Base-by-base conservation (phyloP, 2,329 filamentous ascomycete species). In the Fusarium guadeloupense region DNA sequence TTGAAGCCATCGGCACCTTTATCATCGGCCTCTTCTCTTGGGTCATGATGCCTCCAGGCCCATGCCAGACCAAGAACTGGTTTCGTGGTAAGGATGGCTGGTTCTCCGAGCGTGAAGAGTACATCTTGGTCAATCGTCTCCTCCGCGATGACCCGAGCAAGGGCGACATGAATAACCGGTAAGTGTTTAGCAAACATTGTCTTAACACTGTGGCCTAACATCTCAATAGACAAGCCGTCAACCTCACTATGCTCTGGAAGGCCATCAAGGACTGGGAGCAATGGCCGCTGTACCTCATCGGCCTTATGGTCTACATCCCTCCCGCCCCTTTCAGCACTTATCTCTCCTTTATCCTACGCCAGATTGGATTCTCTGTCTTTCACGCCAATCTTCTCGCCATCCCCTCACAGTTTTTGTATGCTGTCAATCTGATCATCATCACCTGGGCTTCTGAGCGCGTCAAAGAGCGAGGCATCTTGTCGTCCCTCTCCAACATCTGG, bases 51-150 rank as follows among this genome's bases (percentile, higher is more conserved):
- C 78, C 79, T 0, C 74, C 80, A 0, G 78, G 78, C 0, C 80
- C 80, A 2, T 77, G 75, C 8, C 78, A 82, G 58, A 87, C 85
- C 0, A 78, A 77, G 35, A 82, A 78, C 39, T 85, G 82, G 81
- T 84, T 84, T 66, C 80, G 84, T 10, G 84, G 83, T 10, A 81
- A 83, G 47, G 75, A 72, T 78, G 86, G 86, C 1, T 89, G 85
- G 83, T 89, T 89, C 70, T 82, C 68, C 4, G 83, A 87, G 38
- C 80, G 79, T 3, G 86, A 88, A 54, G 85, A 89, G 65, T 77
- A 77, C 45, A 89, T 89, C 63, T 81, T 88, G 57, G 84, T 89
- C 21, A 89, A 88, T 62, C 77, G 85, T 1, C 76, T 85, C 9
- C 75, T 81, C 6, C 81, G 86, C 1, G 86, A 89, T 54, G 86